These are phyloP conservation scores for Annulohypoxylon stygium DNA, from an alignment of 495 filamentous ascomycete species.

Conservation along the genomic window DNA sequence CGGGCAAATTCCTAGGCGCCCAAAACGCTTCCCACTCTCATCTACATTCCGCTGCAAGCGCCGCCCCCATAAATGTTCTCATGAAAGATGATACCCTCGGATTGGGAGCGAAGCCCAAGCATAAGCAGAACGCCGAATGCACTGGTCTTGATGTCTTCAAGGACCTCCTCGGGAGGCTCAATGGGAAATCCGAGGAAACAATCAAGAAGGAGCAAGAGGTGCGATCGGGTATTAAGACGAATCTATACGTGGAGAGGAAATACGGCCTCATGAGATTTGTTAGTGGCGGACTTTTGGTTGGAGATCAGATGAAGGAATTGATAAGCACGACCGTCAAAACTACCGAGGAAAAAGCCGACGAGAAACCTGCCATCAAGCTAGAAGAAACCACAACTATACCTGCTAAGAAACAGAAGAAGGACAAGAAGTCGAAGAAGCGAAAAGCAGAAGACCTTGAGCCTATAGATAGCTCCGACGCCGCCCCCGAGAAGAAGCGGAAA, in stretches of 20 bases:
- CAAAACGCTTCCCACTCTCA: conserved; percentile 77
- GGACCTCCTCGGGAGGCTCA: conserved; percentile 85
- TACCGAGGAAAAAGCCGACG: conserved; percentile 12
- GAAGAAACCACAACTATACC: conserved; percentile 18
- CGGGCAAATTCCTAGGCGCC: conserved; percentile 82
- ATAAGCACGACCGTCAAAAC: conserved; percentile 20
- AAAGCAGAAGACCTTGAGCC: conserved; percentile 53
- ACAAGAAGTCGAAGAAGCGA: conserved; percentile 60
- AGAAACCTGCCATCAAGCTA: conserved; percentile 6
- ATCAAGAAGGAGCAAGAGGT: conserved; percentile 73
- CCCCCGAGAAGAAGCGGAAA: conserved; percentile 56
- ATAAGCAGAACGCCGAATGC: conserved; percentile 76
- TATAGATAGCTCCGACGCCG: conserved; percentile 41
- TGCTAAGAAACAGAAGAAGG: conserved; percentile 44
- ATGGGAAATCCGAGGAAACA: conserved; percentile 81
- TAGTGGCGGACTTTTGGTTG: conserved; percentile 80
- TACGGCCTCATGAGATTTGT: conserved; percentile 85
- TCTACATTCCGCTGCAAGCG: conserved; percentile 79
- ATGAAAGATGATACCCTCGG: conserved; percentile 92
- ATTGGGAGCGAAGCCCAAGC: conserved; percentile 77
- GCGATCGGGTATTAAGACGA: conserved; percentile 72
- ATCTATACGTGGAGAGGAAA: conserved; percentile 74
- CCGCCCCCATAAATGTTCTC: conserved; percentile 80
- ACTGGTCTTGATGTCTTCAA: conserved; percentile 87
- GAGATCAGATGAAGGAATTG: conserved; percentile 66